Evolutionary conservation across 2,329 filamentous ascomycete genomes (phyloP).

Genomic region (Penicillium brasilianum): DNA sequence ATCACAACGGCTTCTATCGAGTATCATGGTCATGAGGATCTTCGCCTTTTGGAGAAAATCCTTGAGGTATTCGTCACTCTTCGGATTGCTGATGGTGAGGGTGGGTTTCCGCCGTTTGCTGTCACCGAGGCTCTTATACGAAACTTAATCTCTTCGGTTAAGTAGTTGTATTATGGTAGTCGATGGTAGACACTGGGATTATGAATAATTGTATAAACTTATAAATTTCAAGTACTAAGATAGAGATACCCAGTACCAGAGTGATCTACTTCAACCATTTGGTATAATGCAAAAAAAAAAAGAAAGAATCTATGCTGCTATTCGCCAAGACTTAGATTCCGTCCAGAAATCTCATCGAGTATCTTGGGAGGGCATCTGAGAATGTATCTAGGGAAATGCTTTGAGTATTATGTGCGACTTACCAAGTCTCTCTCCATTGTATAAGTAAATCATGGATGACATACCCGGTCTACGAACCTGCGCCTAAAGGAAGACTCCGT

Average conservation of each 20-base stretch:
- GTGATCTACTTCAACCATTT: too few relatives aligned
- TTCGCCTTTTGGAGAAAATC: conserved; percentile 2
- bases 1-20: background rate
- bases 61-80: background rate
- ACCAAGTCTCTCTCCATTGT: too few relatives aligned
- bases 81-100: background rate
- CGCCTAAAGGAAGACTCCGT: background rate
- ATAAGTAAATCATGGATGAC: too few relatives aligned
- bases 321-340: too few relatives aligned
- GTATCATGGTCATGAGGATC: background rate
- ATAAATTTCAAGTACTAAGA: background rate
- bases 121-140: conserved; percentile 1
- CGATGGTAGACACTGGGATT: too few relatives aligned
- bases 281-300: too few relatives aligned
- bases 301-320: too few relatives aligned
- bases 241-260: background rate
- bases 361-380: too few relatives aligned
- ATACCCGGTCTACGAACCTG: too few relatives aligned
- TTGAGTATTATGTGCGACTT: too few relatives aligned
- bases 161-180: background rate
- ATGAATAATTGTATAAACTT: background rate
- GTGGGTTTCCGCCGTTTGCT: conserved; percentile 1
- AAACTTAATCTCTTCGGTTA: background rate
- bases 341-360: too few relatives aligned
- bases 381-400: too few relatives aligned